Evolutionary conservation across 257 asterid genomes (phyloP).

Genomic region (Jacaranda mimosifolia): DNA sequence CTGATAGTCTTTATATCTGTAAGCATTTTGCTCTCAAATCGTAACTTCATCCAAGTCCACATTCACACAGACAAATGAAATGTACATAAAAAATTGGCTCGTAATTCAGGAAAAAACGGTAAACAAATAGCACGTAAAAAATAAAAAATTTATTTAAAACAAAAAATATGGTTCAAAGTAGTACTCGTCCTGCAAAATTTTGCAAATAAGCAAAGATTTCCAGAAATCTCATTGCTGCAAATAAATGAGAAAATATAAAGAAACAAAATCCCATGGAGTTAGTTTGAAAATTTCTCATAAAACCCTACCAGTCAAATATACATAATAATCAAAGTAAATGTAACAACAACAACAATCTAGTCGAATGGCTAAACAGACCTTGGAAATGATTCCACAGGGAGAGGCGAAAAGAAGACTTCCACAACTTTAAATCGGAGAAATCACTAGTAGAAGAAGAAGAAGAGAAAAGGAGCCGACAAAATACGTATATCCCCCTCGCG

Average conservation of each 20-base stretch:
- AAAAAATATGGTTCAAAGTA: not conserved
- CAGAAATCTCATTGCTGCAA: not conserved
- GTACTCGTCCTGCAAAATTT: not conserved
- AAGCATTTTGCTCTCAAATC: not conserved
- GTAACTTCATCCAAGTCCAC: not conserved
- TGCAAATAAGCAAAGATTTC: not conserved
- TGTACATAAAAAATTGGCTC: not conserved
- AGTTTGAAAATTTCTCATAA: not conserved
- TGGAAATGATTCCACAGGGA: slow-evolving; percentile 46
- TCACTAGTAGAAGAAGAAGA: slow-evolving; percentile 25
- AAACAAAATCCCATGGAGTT: not conserved
- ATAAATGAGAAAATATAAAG: not conserved
- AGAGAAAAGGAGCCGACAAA: slow-evolving; percentile 47
- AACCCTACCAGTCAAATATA: not conserved
- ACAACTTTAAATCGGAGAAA: slow-evolving; percentile 35
- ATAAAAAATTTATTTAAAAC: not conserved
- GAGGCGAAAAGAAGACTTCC: slow-evolving; percentile 42
- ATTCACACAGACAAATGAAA: not conserved
- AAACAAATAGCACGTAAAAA: not conserved
- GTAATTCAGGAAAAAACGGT: not conserved
- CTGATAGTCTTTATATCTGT: not conserved
- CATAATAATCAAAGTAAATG: slow-evolving; percentile 8
- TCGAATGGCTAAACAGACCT: slow-evolving; percentile 49
- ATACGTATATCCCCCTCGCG: slow-evolving; percentile 30
- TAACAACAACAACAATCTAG: not conserved